Base-by-base conservation (phyloP, 2,329 filamentous ascomycete genomes). In the Calonectria hongkongensis region DNA sequence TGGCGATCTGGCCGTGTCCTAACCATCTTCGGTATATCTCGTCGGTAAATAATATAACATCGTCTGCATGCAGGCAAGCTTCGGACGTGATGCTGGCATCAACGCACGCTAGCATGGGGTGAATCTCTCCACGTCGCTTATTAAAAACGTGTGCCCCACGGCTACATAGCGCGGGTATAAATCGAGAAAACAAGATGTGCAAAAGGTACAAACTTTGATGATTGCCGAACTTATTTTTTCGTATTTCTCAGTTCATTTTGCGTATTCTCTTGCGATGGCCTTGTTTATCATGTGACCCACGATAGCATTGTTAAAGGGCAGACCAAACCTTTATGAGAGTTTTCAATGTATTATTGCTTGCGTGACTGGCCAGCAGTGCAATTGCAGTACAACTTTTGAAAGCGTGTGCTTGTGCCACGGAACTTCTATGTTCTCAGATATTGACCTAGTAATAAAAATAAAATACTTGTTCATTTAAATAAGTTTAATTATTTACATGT, bases 11-110 rank as follows among this genome's bases (percentile, higher is more conserved):
- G 12, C 21, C 28, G 6, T 25, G 54, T 39, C 25, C 54, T 58
- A 58, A 58, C 54, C 54, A 21, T 15, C 30, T 58, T 58, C 12
- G 54, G 54, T 21, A 58, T 58, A 36, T 36, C 30, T 18, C 39
- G 30, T 58, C n/a, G 30, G 33, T 21, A 18, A 58, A 36, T n/a
- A 58, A 25, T 39, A 36, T 39, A 36, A 36, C n/a, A 30, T 58
- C 54, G 4, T 12, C n/a, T 21, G 54, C n/a, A 15, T 58, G 30
- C 39, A 58, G 30, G 21, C n/a, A 58, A 36, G 33, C 30, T 18
- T 33, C 54, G 33, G n/a, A 21, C 33, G 54, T 36, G 30, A 21
- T 58, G 54, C 13, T 58, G 21, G 54, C n/a, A 21, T 39, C 30
- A 28, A 58, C 36, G 12, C 18, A 25, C n/a, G 54, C 54, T 36